Evolutionary conservation across 371 early-diverging fungal genomes (phyloP).

Genomic region (Batkoa obscura): DNA sequence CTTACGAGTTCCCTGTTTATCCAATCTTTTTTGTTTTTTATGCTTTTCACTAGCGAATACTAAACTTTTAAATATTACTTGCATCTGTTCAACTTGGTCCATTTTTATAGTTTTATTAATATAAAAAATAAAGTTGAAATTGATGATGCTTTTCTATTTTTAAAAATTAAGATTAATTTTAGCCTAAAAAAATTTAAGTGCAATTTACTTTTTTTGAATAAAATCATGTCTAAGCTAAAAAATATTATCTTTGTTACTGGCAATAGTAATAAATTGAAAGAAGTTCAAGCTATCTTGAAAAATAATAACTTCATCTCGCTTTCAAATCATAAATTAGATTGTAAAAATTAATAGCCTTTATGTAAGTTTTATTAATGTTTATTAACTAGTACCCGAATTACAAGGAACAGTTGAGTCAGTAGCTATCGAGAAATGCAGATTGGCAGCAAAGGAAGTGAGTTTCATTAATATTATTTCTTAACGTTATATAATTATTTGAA

Average conservation of each 20-base stretch:
- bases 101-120: too few relatives aligned
- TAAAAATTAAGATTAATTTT: too few relatives aligned
- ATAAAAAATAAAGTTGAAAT: too few relatives aligned
- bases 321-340: slow-evolving; percentile 46
- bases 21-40: slow-evolving; percentile 20
- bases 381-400: slow-evolving; percentile 68
- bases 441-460: slow-evolving; percentile 40
- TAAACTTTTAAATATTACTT: too few relatives aligned
- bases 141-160: too few relatives aligned
- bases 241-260: slow-evolving; percentile 38
- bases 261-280: slow-evolving; percentile 80
- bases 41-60: slow-evolving; percentile 16
- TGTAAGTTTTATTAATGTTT: neutral
- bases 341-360: slow-evolving; percentile 14
- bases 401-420: slow-evolving; percentile 64
- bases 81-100: too few relatives aligned
- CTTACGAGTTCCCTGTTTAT: slow-evolving; percentile 16
- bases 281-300: slow-evolving; percentile 66
- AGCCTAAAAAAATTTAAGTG: too few relatives aligned
- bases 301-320: slow-evolving; percentile 32
- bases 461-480: neutral
- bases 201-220: too few relatives aligned
- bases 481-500: neutral
- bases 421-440: slow-evolving; percentile 57
- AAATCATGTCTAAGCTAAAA: too few relatives aligned